Evolutionary conservation across 805 yeast genomes (phyloP).

Genomic region (Komagataella pseudopastoris): DNA sequence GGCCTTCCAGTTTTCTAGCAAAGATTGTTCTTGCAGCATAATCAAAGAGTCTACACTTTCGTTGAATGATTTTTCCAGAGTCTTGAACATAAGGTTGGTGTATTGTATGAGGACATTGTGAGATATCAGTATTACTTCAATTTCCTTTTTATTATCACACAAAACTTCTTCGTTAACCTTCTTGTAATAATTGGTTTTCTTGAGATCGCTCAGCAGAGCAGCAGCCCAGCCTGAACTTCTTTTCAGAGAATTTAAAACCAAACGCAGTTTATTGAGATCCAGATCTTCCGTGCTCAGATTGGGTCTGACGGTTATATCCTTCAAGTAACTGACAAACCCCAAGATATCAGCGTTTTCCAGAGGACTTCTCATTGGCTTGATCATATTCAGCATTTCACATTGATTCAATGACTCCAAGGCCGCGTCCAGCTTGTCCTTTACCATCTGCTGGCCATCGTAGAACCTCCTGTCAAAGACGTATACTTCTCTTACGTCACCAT

Average conservation of each 20-base stretch:
- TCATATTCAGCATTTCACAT: conserved; percentile 14
- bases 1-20: conserved; percentile 26
- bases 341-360: conserved; percentile 10
- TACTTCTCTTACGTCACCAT: conserved; percentile 37
- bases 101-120: conserved; percentile 38
- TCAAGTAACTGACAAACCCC: conserved; percentile 8
- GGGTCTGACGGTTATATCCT: conserved; percentile 5
- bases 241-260: conserved; percentile 23
- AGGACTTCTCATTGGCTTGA: conserved; percentile 21
- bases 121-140: conserved; percentile 32
- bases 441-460: conserved; percentile 18
- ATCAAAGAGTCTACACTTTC: conserved; percentile 19
- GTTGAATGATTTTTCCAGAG: conserved; percentile 24
- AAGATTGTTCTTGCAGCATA: conserved; percentile 24
- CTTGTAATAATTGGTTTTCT: conserved; percentile 10
- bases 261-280: conserved; percentile 21
- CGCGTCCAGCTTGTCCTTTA: conserved; percentile 12
- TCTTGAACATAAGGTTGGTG: conserved; percentile 28
- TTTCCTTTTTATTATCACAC: conserved; percentile 13
- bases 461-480: conserved; percentile 52
- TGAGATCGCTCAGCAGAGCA: conserved; percentile 20
- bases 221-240: conserved; percentile 24
- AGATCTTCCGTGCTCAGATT: neutral
- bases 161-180: conserved; percentile 3
- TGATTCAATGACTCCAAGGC: conserved; percentile 11